These are phyloP conservation scores for Bonia amplexicaulis DNA, from an alignment of 176 grass and related monocot genomes.

Conservation along the genomic window DNA sequence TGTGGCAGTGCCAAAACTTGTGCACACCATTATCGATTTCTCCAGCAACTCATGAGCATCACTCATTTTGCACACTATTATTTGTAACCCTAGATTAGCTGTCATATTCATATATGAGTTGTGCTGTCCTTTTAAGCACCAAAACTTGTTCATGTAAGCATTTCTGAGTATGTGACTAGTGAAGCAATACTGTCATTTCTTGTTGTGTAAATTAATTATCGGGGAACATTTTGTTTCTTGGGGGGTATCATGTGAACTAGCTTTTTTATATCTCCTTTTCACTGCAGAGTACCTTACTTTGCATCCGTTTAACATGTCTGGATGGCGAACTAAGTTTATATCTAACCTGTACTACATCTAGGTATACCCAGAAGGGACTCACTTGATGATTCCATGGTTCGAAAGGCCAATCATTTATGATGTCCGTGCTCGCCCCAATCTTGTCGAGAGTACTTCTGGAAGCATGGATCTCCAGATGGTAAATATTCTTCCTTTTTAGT, in stretches of 20 bases:
- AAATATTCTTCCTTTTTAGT: constrained; percentile 16
- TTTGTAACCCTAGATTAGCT: not conserved
- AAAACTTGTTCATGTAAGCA: not conserved
- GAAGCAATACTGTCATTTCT: not conserved
- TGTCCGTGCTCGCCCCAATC: constrained; percentile 80
- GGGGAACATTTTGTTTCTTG: not conserved
- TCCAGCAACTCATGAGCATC: not conserved
- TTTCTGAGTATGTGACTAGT: not conserved
- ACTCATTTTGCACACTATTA: not conserved
- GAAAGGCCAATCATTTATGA: constrained; percentile 93
- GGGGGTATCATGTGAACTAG: not conserved
- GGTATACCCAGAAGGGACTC: constrained; percentile 92
- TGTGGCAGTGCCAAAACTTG: not conserved
- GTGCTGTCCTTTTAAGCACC: not conserved
- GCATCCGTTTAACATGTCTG: not conserved
- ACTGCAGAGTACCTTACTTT: not conserved
- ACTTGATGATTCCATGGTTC: constrained; percentile 88
- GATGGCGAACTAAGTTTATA: not conserved
- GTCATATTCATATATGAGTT: not conserved
- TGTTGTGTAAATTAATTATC: not conserved
- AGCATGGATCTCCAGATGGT: constrained; percentile 90
- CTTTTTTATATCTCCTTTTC: not conserved
- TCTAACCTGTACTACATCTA: constrained; percentile 5
- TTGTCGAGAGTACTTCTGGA: constrained; percentile 92
- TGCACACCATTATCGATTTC: not conserved